Percentiles rank a stretch among this genome's conserved stretches.
phyloP scores from a whole-genome alignment of 116 monocot genomes.

The Cymodocea nodosa region DNA sequence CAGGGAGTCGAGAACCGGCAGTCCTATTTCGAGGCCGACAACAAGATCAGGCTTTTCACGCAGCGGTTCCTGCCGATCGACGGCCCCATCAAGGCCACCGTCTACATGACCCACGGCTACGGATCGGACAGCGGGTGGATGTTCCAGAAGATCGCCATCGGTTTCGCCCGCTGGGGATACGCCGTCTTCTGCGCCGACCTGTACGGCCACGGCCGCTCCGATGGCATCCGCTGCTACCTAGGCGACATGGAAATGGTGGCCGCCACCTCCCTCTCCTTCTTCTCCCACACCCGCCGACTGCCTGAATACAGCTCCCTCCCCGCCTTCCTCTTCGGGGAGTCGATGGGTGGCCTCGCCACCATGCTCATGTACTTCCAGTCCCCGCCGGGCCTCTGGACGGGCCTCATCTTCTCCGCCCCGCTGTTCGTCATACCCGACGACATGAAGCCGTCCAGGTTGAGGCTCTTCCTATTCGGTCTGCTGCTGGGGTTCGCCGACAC shows the following conservation, averaged over 20 bases:
- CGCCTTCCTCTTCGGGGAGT: constrained; percentile 87
- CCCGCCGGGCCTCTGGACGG: constrained; percentile 42
- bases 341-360: constrained; percentile 70
- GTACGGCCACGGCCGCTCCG: constrained; percentile 91
- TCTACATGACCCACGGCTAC: constrained; percentile 94
- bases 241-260: constrained; percentile 72
- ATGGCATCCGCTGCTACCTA: constrained; percentile 73
- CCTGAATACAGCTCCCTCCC: constrained; percentile 22
- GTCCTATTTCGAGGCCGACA: constrained; percentile 51
- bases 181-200: constrained; percentile 89
- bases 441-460: constrained; percentile 66
- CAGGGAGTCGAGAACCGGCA: constrained; percentile 55
- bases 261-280: constrained; percentile 58
- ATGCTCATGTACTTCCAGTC: constrained; percentile 57
- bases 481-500: constrained; percentile 82
- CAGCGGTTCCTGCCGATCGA: constrained; percentile 66
- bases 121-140: constrained; percentile 90
- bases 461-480: constrained; percentile 65
- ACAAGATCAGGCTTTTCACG: constrained; percentile 73
- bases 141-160: constrained; percentile 88
- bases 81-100: constrained; percentile 46
- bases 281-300: constrained; percentile 29
- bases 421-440: constrained; percentile 79
- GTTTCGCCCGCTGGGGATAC: constrained; percentile 78
- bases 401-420: constrained; percentile 77